Percentiles rank a stretch among this genome's conserved stretches.
Conservation (phyloP, 371 early-diverging fungal genomes). For the Funneliformis caledonium region DNA sequence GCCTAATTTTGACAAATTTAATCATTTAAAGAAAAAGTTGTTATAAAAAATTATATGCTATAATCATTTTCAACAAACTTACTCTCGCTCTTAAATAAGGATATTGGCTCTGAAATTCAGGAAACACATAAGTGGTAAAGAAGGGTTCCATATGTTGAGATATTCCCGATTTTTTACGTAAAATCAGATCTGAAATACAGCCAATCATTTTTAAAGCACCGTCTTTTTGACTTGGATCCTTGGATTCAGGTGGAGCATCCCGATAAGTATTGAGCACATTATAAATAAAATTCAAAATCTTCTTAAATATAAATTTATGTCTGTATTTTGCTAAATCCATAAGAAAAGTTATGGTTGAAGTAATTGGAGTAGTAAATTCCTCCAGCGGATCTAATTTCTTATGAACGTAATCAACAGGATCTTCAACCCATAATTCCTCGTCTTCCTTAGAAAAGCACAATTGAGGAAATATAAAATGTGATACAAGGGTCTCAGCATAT, state of each 20-base stretch:
- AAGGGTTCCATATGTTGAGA: slow-evolving; percentile 75
- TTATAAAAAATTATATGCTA: background rate
- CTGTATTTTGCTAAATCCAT: slow-evolving; percentile 75
- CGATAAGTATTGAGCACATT: slow-evolving; percentile 63
- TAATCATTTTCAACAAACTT: background rate
- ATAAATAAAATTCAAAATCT: slow-evolving; percentile 77
- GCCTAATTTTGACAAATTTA: slow-evolving; percentile 40
- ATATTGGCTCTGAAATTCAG: slow-evolving; percentile 81
- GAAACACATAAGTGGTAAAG: slow-evolving; percentile 81
- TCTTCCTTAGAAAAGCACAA: slow-evolving; percentile 84
- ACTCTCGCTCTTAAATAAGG: slow-evolving; percentile 82
- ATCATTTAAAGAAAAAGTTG: background rate
- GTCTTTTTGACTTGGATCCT: slow-evolving; percentile 81
- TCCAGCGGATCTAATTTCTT: slow-evolving; percentile 79
- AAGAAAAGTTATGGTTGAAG: slow-evolving; percentile 73
- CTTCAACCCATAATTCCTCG: slow-evolving; percentile 86
- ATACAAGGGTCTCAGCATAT: slow-evolving; percentile 73
- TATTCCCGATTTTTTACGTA: slow-evolving; percentile 69
- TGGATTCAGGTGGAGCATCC: slow-evolving; percentile 64
- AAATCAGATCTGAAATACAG: slow-evolving; percentile 61
- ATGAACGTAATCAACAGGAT: slow-evolving; percentile 91
- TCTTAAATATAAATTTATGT: slow-evolving; percentile 76
- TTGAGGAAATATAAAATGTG: slow-evolving; percentile 87
- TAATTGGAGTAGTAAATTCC: slow-evolving; percentile 72
- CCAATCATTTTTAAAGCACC: slow-evolving; percentile 88